Conservation (phyloP, 495 filamentous ascomycete genomes). For the Neurospora cerealis region DNA sequence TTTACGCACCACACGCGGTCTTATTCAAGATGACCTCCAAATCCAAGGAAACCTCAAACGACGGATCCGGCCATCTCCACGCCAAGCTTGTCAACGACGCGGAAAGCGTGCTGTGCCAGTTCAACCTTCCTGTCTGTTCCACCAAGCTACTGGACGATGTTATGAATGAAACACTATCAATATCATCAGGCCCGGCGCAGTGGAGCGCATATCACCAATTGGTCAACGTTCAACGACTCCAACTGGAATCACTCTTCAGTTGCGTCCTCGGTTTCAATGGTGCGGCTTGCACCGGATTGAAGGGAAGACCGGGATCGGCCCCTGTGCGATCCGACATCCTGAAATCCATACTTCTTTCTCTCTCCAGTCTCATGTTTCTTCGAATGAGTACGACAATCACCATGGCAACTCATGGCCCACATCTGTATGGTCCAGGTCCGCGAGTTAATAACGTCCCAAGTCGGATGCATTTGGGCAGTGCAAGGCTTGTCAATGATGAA, state of each 20-base stretch:
- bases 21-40: not conserved
- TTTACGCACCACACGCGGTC: not conserved
- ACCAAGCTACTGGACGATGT: not conserved
- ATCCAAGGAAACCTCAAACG: not conserved
- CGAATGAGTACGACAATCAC: not conserved
- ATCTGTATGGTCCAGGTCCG: not conserved
- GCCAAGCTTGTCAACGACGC: not conserved
- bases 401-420: not conserved
- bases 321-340: not conserved
- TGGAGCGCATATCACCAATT: not conserved
- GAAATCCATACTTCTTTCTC: not conserved
- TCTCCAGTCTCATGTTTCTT: not conserved
- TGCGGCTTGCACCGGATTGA: not conserved
- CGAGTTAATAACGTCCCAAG: not conserved
- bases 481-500: not conserved
- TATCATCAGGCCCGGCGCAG: not conserved
- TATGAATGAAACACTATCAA: no score
- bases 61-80: not conserved
- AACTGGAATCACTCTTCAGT: not conserved
- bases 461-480: not conserved
- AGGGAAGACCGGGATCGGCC: not conserved
- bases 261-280: not conserved
- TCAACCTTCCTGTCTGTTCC: not conserved
- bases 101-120: not conserved
- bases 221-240: not conserved